A percentile compares a stretch with the other conserved stretches of the same genome.
These are phyloP conservation scores for Coffea canephora DNA, from an alignment of 257 asterid genomes.

Conservation along the genomic window DNA sequence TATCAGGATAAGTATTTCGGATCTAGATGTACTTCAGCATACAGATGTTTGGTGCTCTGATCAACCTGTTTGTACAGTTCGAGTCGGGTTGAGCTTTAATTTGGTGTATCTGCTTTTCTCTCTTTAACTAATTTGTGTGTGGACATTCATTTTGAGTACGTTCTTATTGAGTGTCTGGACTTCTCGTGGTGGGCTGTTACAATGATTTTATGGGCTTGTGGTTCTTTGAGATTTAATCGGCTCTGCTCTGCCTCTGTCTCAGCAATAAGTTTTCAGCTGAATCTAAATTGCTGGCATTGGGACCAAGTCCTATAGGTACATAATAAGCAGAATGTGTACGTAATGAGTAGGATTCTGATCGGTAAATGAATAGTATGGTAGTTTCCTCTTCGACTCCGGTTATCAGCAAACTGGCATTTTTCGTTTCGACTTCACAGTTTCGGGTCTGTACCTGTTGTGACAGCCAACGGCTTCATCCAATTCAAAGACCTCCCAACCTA, in stretches of 20 bases:
- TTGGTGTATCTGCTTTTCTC: conserved; percentile 5
- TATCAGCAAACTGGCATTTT: too few relatives aligned
- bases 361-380: too few relatives aligned
- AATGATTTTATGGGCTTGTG: neutral
- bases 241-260: neutral
- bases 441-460: neutral
- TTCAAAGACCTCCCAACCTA: neutral
- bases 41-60: conserved; percentile 9
- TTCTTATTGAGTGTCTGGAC: too few relatives aligned
- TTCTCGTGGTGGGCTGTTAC: neutral
- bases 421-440: neutral
- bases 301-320: neutral
- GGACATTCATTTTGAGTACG: neutral
- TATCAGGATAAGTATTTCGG: conserved; percentile 21
- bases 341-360: too few relatives aligned
- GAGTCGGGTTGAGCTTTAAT: conserved; percentile 23
- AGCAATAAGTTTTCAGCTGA: neutral
- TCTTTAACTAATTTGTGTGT: neutral
- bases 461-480: too few relatives aligned
- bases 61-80: conserved; percentile 33
- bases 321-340: neutral
- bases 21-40: conserved; percentile 18
- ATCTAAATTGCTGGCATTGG: neutral
- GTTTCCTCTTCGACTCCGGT: too few relatives aligned
- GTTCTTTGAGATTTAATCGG: neutral